A percentile compares a stretch with the other conserved stretches of the same genome.
Conservation (phyloP, 257 asterid species). For the Solanum ahanhuiri region DNA sequence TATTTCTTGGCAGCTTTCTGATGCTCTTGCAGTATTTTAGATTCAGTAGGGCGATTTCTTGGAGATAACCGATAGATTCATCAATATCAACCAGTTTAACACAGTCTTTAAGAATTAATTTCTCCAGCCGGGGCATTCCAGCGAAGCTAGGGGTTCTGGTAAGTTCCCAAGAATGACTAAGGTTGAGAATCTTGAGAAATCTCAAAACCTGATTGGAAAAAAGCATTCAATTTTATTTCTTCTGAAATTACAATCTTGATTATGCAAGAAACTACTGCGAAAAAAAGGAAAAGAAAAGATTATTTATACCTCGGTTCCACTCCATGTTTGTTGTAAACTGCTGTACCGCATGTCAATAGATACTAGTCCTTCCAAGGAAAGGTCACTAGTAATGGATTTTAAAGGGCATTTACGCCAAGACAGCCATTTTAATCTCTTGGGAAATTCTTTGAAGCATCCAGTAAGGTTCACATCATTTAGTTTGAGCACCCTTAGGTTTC, state of each 20-base stretch:
- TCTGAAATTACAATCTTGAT: not conserved
- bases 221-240: not conserved
- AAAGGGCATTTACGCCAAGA: slow-evolving; percentile 6
- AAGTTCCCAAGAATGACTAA: slow-evolving; percentile 8
- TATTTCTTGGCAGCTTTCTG: slow-evolving; percentile 1
- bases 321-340: slow-evolving; percentile 10
- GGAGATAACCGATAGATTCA: not conserved
- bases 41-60: not conserved
- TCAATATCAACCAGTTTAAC: not conserved
- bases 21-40: slow-evolving; percentile 3
- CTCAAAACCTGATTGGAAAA: not conserved
- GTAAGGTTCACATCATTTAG: slow-evolving; percentile 1
- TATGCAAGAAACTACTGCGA: not conserved
- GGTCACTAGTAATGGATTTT: slow-evolving; percentile 3
- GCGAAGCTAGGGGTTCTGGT: slow-evolving; percentile 2
- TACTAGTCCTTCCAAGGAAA: not conserved
- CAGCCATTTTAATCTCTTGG: slow-evolving; percentile 6
- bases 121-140: not conserved
- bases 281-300: not conserved
- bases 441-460: slow-evolving; percentile 8
- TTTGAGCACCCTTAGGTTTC: slow-evolving; percentile 4
- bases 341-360: slow-evolving; percentile 12
- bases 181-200: slow-evolving; percentile 8
- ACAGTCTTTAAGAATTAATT: slow-evolving; percentile 6
- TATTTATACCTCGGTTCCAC: slow-evolving; percentile 4